These are phyloP conservation scores for Calocera viscosa DNA, from an alignment of 768 basidiomycete species.

Conservation along the genomic window DNA sequence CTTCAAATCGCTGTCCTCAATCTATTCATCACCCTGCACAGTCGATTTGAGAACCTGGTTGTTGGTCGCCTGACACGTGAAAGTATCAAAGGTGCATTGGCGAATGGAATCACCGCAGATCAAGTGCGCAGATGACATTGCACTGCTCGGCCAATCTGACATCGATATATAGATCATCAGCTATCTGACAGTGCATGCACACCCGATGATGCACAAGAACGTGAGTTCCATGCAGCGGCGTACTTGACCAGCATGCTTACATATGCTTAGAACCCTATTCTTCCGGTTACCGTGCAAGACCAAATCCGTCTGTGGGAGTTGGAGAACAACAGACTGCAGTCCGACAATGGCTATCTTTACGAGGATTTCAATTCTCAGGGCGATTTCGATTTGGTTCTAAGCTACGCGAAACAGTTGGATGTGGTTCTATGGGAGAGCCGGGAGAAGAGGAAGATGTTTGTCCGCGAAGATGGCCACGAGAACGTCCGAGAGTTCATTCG, in stretches of 20 bases:
- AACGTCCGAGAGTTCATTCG: constrained; percentile 19
- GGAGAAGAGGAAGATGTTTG: constrained; percentile 68
- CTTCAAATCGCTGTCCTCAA: constrained; percentile 92
- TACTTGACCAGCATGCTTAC: constrained; percentile 9
- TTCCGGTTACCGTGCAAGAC: constrained; percentile 96
- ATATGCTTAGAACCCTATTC: constrained; percentile 58
- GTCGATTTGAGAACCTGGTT: constrained; percentile 93
- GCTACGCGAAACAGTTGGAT: constrained; percentile 71
- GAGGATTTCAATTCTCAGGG: constrained; percentile 73
- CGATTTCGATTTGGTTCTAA: constrained; percentile 76
- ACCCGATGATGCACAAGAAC: constrained; percentile 95
- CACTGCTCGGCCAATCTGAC: background rate
- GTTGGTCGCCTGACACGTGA: constrained; percentile 91
- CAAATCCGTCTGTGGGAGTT: constrained; percentile 96
- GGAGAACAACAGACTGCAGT: constrained; percentile 81
- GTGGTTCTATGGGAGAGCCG: constrained; percentile 76
- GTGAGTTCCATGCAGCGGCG: constrained; percentile 33
- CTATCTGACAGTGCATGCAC: constrained; percentile 87
- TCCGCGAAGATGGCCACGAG: constrained; percentile 23
- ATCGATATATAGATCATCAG: constrained; percentile 65
- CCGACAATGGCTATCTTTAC: constrained; percentile 81
- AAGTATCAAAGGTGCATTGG: constrained; percentile 85
- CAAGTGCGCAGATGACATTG: constrained; percentile 46
- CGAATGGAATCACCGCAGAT: constrained; percentile 90
- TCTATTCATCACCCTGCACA: constrained; percentile 82